Base-by-base conservation (phyloP, 176 grass and related monocot genomes). In the Luzula sylvatica region DNA sequence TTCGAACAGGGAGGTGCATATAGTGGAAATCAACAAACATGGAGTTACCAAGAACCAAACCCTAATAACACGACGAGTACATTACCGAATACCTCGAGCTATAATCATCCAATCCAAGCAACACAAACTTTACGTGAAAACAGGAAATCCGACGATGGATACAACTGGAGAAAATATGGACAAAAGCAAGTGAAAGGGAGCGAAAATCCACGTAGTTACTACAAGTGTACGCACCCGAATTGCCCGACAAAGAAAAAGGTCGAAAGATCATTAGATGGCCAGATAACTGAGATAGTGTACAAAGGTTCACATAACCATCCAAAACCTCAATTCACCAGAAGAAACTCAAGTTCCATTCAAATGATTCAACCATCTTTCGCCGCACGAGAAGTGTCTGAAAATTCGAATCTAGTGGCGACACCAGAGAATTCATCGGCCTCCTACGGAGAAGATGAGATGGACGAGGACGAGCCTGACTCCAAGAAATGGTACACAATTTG, bases 231-330 rank as follows among this genome's bases (percentile, higher is more conserved):
- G 17, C 88, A 69, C 61, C 80, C 89, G 18, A 61, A 26, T 77
- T 95, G 89, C 76, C 80, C 83, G 4, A 95, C 89, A 23, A 95
- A 95, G 83, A 95, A 95, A 81, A 95, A 95, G 69, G 83, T 95
- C 44, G 89, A 95, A 79, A 68, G 57, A 8, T 95, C 89, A 9
- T 54, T 76, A 15, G 89, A 95, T 25, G 89, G 89, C 26, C 89
- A 95, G 76, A 82, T 95, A 66, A 95, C 89, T 4, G 83, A 95
- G 73, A 95, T 95, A 56, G 83, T 95, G 32, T 95, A 95, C 69
- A 88, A 88, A 68, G 89, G 89, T 59, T 55, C 89, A 5, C 89
- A 95, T 80, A 95, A 78, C 76, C 89, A 95, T 46, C 69, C 69
- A 29, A 95, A 78, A 65, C 89, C 89, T 24, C 76, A 78, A 66